Percentiles rank a stretch among this genome's conserved stretches.
phyloP scores from a whole-genome alignment of 2,329 filamentous ascomycete genomes.

The Microascus cirrosus region DNA sequence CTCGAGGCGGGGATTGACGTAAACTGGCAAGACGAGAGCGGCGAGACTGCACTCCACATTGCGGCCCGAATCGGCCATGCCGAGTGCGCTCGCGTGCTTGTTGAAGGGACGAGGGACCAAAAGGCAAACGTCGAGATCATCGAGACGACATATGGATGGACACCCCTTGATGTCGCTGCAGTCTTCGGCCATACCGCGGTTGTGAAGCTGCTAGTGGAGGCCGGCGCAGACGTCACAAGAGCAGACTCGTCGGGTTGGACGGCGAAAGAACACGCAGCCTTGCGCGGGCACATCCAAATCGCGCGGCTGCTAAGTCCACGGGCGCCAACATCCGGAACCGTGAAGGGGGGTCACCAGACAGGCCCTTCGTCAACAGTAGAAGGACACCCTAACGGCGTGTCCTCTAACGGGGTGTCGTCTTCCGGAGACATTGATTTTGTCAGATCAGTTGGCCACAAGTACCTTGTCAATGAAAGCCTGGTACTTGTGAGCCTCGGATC shows the following conservation, averaged over 20 bases:
- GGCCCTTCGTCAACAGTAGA: slow-evolving; percentile 52
- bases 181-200: slow-evolving; percentile 76
- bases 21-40: slow-evolving; percentile 83
- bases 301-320: slow-evolving; percentile 47
- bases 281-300: slow-evolving; percentile 79
- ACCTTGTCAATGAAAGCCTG: slow-evolving; percentile 80
- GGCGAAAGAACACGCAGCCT: slow-evolving; percentile 80
- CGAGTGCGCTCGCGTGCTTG: slow-evolving; percentile 65
- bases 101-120: slow-evolving; percentile 59
- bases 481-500: slow-evolving; percentile 86
- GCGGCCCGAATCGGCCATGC: slow-evolving; percentile 81
- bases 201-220: slow-evolving; percentile 65
- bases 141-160: slow-evolving; percentile 87
- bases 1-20: slow-evolving; percentile 86
- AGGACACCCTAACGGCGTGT: slow-evolving; percentile 37
- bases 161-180: slow-evolving; percentile 83
- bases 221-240: slow-evolving; percentile 64
- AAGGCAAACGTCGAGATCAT: slow-evolving; percentile 65
- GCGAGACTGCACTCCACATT: slow-evolving; percentile 85
- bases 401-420: slow-evolving; percentile 33
- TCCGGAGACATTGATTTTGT: slow-evolving; percentile 60
- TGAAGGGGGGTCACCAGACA: slow-evolving; percentile 11
- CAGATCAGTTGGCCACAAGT: slow-evolving; percentile 93
- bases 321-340: slow-evolving; percentile 6
- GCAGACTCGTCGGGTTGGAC: slow-evolving; percentile 88